Evolutionary conservation across 179 eudicot genomes (phyloP), one percentile per base, ranked within the genome.

Genomic region (Beta macrorhiza): DNA sequence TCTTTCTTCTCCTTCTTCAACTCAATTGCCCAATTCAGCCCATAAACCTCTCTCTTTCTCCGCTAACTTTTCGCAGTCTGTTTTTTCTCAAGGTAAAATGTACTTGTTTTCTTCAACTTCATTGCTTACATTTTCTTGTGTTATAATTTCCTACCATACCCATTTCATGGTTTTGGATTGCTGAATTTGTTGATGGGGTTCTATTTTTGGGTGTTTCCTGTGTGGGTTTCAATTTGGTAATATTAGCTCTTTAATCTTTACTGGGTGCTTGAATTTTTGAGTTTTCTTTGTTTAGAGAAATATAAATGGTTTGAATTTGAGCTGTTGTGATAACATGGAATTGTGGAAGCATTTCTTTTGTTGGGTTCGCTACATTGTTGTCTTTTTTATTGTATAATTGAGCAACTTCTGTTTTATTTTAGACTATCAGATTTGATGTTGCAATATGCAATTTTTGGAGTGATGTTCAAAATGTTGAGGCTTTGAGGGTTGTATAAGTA

Each of bases 31-130:
- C 8, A 71, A 74, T 83, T 59, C 86, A 5, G 73, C 88, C 5
- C 80, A 82, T 19, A 85, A 74, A 81, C 80, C 94, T n/a, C 93
- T 92, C 75, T 76, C 93, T 75, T 89, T 86, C 80, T 91, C 91
- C 14, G 75, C 90, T 44, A 79, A 72, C 73, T 62, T 88, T 15
- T 88, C 90, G 15, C 84, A 64, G 13, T 78, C 85, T 75, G 45
- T 82, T 61, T 90, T 91, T 86, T 84, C 97, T 42, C 82, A 81
- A 80, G 97, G 97, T 92, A 87, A 37, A 19, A 52, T 62, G 29
- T 77, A 20, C 6, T 22, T 53, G 8, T 62, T 14, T 42, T 7
- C 51, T 16, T 20, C 8, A 64, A 42, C 19, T 32, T 67, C 42
- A 11, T 20, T 52, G 22, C 12, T 83, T 79, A 11, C 17, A 7